These are phyloP conservation scores for Kluyveromyces nonfermentans DNA, from an alignment of 805 yeast species.

Conservation along the genomic window DNA sequence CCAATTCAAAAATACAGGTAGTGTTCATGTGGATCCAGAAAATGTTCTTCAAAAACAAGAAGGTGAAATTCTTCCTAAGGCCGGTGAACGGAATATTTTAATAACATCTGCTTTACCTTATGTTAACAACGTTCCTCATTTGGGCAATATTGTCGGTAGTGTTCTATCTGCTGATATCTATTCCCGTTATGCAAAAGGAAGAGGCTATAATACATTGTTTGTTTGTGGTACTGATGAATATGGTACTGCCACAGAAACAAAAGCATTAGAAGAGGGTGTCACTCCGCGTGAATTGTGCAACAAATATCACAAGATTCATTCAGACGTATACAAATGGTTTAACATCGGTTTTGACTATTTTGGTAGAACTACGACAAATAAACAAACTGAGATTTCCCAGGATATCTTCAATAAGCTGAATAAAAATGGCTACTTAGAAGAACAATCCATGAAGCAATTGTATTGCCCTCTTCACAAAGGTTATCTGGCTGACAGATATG, in stretches of 20 bases:
- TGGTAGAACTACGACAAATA: constrained; percentile 89
- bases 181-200: constrained; percentile 79
- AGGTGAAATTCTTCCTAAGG: constrained; percentile 51
- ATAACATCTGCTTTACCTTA: constrained; percentile 96
- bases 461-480: constrained; percentile 88
- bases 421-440: constrained; percentile 75
- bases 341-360: constrained; percentile 89
- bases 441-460: constrained; percentile 78
- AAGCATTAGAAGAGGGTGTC: constrained; percentile 88
- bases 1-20: constrained; percentile 35
- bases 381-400: constrained; percentile 93
- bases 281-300: constrained; percentile 86
- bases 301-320: constrained; percentile 79
- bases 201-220: constrained; percentile 78
- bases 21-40: constrained; percentile 20
- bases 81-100: constrained; percentile 67
- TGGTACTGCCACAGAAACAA: constrained; percentile 99
- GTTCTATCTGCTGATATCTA: constrained; percentile 91
- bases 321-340: constrained; percentile 93
- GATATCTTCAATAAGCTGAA: constrained; percentile 73
- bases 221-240: constrained; percentile 98
- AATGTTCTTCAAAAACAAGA: constrained; percentile 19
- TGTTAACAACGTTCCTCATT: constrained; percentile 96
- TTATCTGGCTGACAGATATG: constrained; percentile 90
- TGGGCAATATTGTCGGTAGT: constrained; percentile 94